Base-by-base conservation (phyloP, 2,329 filamentous ascomycete species). In the Sporothrix luriei region DNA sequence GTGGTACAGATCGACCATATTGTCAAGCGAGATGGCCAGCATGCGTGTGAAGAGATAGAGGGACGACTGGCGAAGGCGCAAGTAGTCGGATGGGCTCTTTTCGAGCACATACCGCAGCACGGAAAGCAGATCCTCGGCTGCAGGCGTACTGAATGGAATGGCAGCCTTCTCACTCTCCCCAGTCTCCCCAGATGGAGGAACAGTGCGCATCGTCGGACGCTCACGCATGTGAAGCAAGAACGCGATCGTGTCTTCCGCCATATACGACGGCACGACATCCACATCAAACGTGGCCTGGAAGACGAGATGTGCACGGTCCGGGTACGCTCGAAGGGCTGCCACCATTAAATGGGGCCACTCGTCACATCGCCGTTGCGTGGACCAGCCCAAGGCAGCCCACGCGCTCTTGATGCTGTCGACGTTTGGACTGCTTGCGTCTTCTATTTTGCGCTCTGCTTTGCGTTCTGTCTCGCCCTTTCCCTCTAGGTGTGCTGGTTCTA, bases 271-370 rank as follows among this genome's bases (percentile, higher is more conserved):
- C 1, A 78, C 76, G 13, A 75, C 67, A 5, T 16, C 4, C 0
- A 78, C 77, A 48, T 80, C 75, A 68, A 80, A 69, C 0, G 80
- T 83, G 4, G 80, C 80, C 21, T 77, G 73, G 2, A 83, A 76
- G 9, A 83, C 75, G 68, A 72, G 72, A 13, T 61, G 65, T 2
- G 76, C 76, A 68, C 77, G 78, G 11, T 76, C 74, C 0, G 80
- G 80, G n/a, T 72, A 74, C 9, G 70, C 72, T 52, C 75, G 73
- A 48, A 83, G 68, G 0, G 79, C 77, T 1, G 78, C 79, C 6
- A 82, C 70, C 76, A 83, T 80, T 21, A 77, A 65, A 5, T 69
- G 64, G 4, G 76, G 76, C 80, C 79, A 82, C 38, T 72, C 72
- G 13, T 71, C 51, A 38, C 71, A 71, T 38, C 78, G 76, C 61